Conservation (phyloP, 495 filamentous ascomycete genomes). For the Massariosphaeria phaeospora region DNA sequence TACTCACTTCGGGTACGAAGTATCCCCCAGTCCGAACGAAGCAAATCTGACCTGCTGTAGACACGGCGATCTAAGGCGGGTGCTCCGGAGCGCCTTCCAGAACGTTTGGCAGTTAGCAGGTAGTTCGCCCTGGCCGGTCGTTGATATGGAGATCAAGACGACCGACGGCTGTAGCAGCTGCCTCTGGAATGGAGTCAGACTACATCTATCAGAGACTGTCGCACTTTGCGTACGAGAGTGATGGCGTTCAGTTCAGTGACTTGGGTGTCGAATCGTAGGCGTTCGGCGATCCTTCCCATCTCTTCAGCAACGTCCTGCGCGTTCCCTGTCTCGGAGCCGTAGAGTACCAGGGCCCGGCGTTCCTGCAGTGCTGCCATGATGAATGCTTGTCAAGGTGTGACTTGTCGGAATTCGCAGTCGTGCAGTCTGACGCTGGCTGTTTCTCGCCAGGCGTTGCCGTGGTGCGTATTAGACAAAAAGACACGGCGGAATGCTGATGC, state of each 20-base stretch:
- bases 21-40: constrained; percentile 89
- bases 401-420: too few species aligned
- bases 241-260: constrained; percentile 72
- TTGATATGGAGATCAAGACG: constrained; percentile 76
- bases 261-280: constrained; percentile 69
- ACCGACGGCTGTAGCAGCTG: constrained; percentile 52
- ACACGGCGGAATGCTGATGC: too few species aligned
- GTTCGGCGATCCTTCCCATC: constrained; percentile 63
- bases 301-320: constrained; percentile 84
- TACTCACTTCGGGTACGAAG: constrained; percentile 78
- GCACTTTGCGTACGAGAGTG: constrained; percentile 58
- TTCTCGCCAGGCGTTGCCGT: too few species aligned
- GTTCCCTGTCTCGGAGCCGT: constrained; percentile 93
- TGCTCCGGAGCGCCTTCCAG: constrained; percentile 78
- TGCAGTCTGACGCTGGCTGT: too few species aligned
- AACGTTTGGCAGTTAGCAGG: constrained; percentile 73
- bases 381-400: too few species aligned
- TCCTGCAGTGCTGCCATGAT: constrained; percentile 15
- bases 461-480: too few species aligned
- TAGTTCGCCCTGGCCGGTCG: constrained; percentile 91
- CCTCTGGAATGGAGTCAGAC: constrained; percentile 39
- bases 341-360: constrained; percentile 71
- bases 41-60: constrained; percentile 65
- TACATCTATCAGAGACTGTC: neutral
- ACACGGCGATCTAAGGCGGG: constrained; percentile 66